Base-by-base conservation (phyloP, 495 filamentous ascomycete genomes). In the Neurospora terricola region DNA sequence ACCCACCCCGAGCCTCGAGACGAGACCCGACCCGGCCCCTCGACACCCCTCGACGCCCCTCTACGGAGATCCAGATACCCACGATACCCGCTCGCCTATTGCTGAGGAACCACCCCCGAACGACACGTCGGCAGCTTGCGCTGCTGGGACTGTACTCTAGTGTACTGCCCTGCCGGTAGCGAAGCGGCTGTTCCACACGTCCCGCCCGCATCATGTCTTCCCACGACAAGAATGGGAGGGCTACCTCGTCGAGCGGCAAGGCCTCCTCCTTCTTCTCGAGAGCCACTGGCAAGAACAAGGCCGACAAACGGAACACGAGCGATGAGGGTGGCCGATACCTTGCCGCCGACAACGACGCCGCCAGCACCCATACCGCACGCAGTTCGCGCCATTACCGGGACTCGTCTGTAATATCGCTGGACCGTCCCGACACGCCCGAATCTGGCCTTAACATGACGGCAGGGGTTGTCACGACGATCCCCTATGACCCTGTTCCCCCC, bases 401-500 rank as follows among this genome's bases (percentile, higher is more conserved):
- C 40, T 90, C 90, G 23, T 95, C 92, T n/a, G 83, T 92, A 73
- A 86, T 90, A 72, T 94, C 93, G 2, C 78, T 92, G 76, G 93
- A 95, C 73, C 81, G 87, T 66, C 88, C 88, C 8, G 78, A 80
- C 72, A 83, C 87, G 40, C 82, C 86, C 76, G 86, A 86, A 54
- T 77, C 79, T 72, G 79, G 74, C 45, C 78, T 96, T 30, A 90
- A 91, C 73, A 90, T 90, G 82, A 92, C 88, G 39, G 89, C 95
- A n/a, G 96, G 94, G 69, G 88, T 94, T 16, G 93, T 97, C 73
- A 93, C 94, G 9, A 91, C 92, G 2, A 95, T 99, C 73, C 93
- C 96, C 14, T 98, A 95, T 82, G 93, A 98, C 71, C 90, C 84
- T 73, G 84, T 91, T n/a, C 81, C 87, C 38, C 79, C 88, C 37